Percentiles rank a stretch among this genome's conserved stretches.
These are phyloP conservation scores for Aspergillus brasiliensis DNA, from an alignment of 2,329 filamentous ascomycete genomes.

Conservation along the genomic window DNA sequence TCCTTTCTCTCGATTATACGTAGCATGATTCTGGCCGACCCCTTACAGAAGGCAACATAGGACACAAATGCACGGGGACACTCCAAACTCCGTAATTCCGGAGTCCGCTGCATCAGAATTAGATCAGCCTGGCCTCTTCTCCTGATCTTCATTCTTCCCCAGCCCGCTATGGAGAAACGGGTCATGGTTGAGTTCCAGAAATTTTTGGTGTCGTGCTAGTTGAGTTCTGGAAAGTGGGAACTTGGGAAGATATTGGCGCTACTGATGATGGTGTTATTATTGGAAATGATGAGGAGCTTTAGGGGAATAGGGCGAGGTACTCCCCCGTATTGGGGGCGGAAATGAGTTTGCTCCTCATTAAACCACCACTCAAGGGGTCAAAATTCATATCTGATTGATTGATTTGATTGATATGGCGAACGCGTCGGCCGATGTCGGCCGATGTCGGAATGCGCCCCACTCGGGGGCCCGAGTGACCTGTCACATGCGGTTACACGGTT, in stretches of 20 bases:
- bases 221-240: neutral
- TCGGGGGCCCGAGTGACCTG: neutral
- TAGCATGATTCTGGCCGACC: no score
- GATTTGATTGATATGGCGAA: conserved; percentile 11
- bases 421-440: conserved; percentile 8
- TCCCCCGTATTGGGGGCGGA: neutral
- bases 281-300: neutral
- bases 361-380: neutral
- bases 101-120: neutral
- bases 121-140: neutral
- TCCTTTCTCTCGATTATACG: no score
- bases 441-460: conserved; percentile 5
- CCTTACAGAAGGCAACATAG: no score
- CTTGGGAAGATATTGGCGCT: neutral
- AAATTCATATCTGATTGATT: conserved; percentile 9
- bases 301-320: neutral
- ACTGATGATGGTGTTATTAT: neutral
- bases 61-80: neutral
- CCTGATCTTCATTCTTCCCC: neutral
- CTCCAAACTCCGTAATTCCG: neutral
- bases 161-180: neutral
- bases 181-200: neutral
- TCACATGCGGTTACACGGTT: neutral
- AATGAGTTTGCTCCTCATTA: neutral
- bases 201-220: neutral